Evolutionary conservation across 768 basidiomycete species (phyloP).

Genomic region (Pleurotus citrinopileatus): DNA sequence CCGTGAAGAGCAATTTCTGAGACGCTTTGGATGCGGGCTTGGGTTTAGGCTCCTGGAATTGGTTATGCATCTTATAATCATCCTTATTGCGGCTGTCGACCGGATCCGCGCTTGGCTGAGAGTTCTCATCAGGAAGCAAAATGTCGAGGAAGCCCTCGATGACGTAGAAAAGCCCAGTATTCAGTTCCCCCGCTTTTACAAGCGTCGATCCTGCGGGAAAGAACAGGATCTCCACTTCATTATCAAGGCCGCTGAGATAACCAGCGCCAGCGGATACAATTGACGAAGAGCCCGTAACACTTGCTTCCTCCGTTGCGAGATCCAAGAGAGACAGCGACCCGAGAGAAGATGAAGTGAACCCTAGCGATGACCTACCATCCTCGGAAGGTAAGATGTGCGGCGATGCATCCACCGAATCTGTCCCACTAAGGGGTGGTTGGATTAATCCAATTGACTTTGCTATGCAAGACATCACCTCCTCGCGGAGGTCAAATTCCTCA

Average conservation of each 20-base stretch:
- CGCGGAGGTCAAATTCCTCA: constrained; percentile 93
- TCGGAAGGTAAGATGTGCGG: constrained; percentile 53
- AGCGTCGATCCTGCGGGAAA: constrained; percentile 85
- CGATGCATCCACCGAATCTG: constrained; percentile 63
- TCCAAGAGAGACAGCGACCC: constrained; percentile 73
- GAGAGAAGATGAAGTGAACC: constrained; percentile 62
- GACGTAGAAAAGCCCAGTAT: constrained; percentile 89
- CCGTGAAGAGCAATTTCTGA: constrained; percentile 83
- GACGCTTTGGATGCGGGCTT: constrained; percentile 27
- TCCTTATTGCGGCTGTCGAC: background rate
- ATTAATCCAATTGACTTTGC: constrained; percentile 95
- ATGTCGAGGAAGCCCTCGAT: constrained; percentile 97
- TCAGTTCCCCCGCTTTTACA: constrained; percentile 86
- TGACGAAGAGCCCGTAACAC: constrained; percentile 59
- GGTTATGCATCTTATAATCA: background rate
- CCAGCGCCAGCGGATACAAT: constrained; percentile 40
- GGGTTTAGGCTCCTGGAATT: background rate
- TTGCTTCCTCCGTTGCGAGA: constrained; percentile 66
- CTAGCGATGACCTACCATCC: constrained; percentile 33
- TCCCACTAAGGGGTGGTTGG: constrained; percentile 77
- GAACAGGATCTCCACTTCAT: constrained; percentile 94
- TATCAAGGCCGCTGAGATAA: constrained; percentile 84
- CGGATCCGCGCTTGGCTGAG: constrained; percentile 14
- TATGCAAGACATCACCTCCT: constrained; percentile 96
- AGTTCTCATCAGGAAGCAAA: constrained; percentile 55